A percentile compares a stretch with the other conserved stretches of the same genome.
These are phyloP conservation scores for Polychaeton citri DNA, from an alignment of 2,329 filamentous ascomycete species.

Conservation along the genomic window DNA sequence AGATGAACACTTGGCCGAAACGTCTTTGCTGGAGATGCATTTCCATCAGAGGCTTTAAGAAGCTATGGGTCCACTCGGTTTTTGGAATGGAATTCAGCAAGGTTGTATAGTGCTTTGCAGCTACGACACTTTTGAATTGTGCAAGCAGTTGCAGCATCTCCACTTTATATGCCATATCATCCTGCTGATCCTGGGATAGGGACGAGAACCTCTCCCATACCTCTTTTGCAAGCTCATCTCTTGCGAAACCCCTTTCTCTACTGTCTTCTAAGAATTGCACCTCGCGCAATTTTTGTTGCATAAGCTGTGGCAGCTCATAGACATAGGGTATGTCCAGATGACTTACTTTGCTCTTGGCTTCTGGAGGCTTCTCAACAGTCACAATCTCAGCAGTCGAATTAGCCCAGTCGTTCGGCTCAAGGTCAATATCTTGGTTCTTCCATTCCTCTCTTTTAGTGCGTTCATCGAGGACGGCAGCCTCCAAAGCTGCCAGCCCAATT, in stretches of 20 bases:
- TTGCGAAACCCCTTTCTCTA: neutral
- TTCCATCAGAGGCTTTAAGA: neutral
- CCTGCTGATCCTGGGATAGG: neutral
- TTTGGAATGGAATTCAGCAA: neutral
- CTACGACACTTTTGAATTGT: neutral
- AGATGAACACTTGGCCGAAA: neutral
- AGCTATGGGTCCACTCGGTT: neutral
- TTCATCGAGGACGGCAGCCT: neutral
- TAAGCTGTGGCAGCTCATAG: neutral
- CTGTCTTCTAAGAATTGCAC: neutral
- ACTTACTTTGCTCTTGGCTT: neutral
- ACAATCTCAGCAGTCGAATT: neutral
- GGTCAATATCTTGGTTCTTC: neutral
- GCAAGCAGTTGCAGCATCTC: neutral
- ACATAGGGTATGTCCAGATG: neutral
- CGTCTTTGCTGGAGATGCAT: neutral
- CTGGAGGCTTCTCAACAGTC: neutral
- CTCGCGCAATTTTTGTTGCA: neutral
- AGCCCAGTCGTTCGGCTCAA: neutral
- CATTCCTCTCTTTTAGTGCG: neutral
- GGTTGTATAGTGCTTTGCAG: neutral
- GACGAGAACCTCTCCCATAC: neutral
- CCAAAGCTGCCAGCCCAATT: neutral
- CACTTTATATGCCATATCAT: neutral
- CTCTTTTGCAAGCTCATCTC: neutral